A percentile compares a stretch with the other conserved stretches of the same genome.
phyloP scores from a whole-genome alignment of 2,329 filamentous ascomycete species.

The Zasmidium cellare region DNA sequence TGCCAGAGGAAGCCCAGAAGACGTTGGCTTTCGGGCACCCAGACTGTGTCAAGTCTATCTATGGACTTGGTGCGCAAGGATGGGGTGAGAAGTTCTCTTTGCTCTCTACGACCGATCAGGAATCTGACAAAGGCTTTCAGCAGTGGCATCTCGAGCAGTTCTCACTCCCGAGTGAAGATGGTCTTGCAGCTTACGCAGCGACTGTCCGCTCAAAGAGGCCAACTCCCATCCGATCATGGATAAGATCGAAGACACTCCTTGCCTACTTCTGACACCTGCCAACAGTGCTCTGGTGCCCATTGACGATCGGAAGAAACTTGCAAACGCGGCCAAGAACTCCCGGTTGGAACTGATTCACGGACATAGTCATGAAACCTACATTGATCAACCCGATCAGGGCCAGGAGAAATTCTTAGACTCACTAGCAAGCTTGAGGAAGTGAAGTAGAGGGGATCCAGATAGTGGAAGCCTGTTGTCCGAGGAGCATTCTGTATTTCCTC shows the following conservation, averaged over 20 bases:
- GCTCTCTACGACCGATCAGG: constrained; percentile 34
- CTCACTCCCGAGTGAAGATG: constrained; percentile 30
- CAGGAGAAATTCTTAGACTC: constrained; percentile 44
- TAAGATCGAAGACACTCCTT: constrained; percentile 31
- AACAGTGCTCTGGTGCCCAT: constrained; percentile 35
- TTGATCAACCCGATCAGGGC: constrained; percentile 29
- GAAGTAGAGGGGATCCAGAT: too few relatives aligned
- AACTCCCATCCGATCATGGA: constrained; percentile 34
- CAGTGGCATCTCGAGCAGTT: constrained; percentile 37
- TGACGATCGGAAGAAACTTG: constrained; percentile 31
- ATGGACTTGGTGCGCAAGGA: constrained; percentile 34
- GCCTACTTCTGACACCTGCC: constrained; percentile 35
- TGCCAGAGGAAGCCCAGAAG: constrained; percentile 37
- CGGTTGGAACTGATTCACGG: constrained; percentile 32
- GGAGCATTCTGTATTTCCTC: too few relatives aligned
- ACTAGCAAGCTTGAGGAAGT: constrained; percentile 10
- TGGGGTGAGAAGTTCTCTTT: constrained; percentile 34
- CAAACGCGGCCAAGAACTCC: constrained; percentile 20
- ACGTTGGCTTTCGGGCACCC: constrained; percentile 33
- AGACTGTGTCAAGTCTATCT: constrained; percentile 33
- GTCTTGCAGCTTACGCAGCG: constrained; percentile 37
- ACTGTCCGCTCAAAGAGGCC: constrained; percentile 31
- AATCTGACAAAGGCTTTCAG: constrained; percentile 31
- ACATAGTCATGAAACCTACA: constrained; percentile 39
- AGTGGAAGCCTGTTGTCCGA: too few relatives aligned